Evolutionary conservation across 2,329 filamentous ascomycete genomes (phyloP).

Genomic region (Aspergillus quadrilineatus): DNA sequence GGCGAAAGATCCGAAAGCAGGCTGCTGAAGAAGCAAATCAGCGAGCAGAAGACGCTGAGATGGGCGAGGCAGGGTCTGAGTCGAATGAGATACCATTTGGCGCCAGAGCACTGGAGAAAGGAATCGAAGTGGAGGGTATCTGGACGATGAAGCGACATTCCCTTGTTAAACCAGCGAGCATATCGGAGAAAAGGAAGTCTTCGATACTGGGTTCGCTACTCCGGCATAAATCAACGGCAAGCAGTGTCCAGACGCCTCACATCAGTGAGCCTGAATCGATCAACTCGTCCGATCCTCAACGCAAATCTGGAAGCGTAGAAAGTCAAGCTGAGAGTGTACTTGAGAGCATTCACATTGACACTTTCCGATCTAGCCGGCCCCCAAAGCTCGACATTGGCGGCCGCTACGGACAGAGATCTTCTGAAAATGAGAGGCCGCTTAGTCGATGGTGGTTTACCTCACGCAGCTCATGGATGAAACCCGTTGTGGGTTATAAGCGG

Average conservation of each 20-base stretch:
- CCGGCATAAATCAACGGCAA: conserved; percentile 3
- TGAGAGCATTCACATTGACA: conserved; percentile 9
- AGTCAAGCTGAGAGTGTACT: conserved; percentile 5
- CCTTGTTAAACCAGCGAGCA: conserved; percentile 22
- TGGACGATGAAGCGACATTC: conserved; percentile 62
- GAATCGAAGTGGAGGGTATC: conserved; percentile 81
- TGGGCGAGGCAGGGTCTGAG: conserved; percentile 54
- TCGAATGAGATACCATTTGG: conserved; percentile 76
- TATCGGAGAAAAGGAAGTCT: conserved; percentile 23
- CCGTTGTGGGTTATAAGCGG: conserved; percentile 15
- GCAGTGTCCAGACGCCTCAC: conserved; percentile 3
- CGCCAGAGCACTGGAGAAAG: conserved; percentile 77
- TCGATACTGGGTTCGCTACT: conserved; percentile 5
- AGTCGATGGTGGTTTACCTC: conserved; percentile 18
- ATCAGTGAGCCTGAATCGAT: neutral
- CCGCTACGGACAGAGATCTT: neutral
- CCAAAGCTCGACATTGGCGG: conserved; percentile 5
- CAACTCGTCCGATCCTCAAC: neutral
- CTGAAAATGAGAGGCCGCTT: conserved; percentile 7
- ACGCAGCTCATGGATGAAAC: conserved; percentile 24
- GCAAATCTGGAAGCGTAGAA: neutral
- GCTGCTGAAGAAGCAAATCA: conserved; percentile 67
- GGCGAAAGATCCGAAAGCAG: conserved; percentile 61
- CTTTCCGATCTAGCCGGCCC: conserved; percentile 7
- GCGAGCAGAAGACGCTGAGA: conserved; percentile 52